Evolutionary conservation across 2,329 filamentous ascomycete genomes (phyloP).

Genomic region (Stachybotrys chartarum): DNA sequence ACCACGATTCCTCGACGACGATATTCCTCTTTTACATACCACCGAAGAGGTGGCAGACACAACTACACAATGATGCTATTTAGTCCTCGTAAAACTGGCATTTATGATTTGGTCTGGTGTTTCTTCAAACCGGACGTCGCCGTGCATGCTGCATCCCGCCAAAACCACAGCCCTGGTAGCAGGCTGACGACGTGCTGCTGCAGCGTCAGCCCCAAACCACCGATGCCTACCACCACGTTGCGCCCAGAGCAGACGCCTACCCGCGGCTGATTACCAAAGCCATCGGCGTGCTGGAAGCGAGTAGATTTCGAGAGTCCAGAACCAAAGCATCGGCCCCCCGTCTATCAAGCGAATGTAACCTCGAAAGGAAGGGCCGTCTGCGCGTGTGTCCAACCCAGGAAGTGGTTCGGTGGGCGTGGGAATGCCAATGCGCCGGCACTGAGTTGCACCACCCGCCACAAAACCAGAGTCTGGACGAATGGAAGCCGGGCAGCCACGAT

Average conservation of each 20-base stretch:
- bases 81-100: not conserved
- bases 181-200: not conserved
- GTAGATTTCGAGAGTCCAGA: no score
- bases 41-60: not conserved
- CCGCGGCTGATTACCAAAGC: no score
- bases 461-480: not conserved
- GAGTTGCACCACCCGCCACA: not conserved
- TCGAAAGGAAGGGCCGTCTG: not conserved
- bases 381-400: no score
- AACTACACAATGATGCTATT: not conserved
- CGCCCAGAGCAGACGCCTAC: no score
- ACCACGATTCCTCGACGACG: not conserved
- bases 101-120: not conserved
- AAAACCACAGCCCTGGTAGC: not conserved
- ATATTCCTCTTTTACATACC: not conserved
- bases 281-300: no score
- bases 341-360: not conserved
- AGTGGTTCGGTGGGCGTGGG: not conserved
- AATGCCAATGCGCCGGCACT: not conserved
- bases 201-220: not conserved
- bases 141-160: not conserved
- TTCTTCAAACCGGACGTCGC: not conserved
- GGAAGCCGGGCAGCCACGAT: not conserved
- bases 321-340: no score
- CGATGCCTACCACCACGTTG: not conserved